phyloP scores from a whole-genome alignment of 345 rosid genomes.

The Arabidopsis suecica region DNA sequence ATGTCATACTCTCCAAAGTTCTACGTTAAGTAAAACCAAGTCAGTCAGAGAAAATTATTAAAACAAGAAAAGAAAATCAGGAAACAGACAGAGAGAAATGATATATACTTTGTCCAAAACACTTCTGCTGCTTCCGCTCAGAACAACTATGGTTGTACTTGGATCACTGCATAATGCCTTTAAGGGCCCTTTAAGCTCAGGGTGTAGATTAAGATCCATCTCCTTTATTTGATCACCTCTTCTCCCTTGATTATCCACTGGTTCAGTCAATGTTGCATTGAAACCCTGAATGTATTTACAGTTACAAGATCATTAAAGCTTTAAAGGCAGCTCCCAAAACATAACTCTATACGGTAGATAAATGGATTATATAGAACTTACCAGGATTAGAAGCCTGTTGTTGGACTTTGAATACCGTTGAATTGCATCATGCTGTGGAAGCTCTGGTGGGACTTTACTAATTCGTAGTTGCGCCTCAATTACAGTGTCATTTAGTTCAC shows the following conservation, averaged over 20 bases:
- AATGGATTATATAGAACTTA: conserved; percentile 34
- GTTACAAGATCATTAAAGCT: background rate
- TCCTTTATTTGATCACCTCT: conserved; percentile 96
- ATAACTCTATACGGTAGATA: background rate
- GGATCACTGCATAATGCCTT: conserved; percentile 73
- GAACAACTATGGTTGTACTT: conserved; percentile 81
- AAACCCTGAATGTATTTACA: conserved; percentile 68
- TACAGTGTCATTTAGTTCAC: conserved; percentile 95
- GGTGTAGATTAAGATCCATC: conserved; percentile 96
- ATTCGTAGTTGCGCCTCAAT: conserved; percentile 96
- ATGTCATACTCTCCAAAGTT: conserved; percentile 82
- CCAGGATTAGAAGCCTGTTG: conserved; percentile 93
- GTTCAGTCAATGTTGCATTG: conserved; percentile 94
- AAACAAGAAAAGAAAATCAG: conserved; percentile 2
- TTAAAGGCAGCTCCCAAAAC: background rate
- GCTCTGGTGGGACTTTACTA: conserved; percentile 87
- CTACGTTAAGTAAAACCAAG: conserved; percentile 48
- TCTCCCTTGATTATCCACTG: conserved; percentile 86
- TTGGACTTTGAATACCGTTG: conserved; percentile 65
- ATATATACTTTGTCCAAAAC: conserved; percentile 73
- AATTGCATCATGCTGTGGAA: conserved; percentile 77
- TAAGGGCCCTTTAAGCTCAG: conserved; percentile 70
- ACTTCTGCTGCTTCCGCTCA: conserved; percentile 84
- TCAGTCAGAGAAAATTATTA: conserved; percentile 14
- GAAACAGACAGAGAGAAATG: conserved; percentile 12